Conservation (phyloP, 2,329 filamentous ascomycete genomes). For the Ophiostoma fasciatum region DNA sequence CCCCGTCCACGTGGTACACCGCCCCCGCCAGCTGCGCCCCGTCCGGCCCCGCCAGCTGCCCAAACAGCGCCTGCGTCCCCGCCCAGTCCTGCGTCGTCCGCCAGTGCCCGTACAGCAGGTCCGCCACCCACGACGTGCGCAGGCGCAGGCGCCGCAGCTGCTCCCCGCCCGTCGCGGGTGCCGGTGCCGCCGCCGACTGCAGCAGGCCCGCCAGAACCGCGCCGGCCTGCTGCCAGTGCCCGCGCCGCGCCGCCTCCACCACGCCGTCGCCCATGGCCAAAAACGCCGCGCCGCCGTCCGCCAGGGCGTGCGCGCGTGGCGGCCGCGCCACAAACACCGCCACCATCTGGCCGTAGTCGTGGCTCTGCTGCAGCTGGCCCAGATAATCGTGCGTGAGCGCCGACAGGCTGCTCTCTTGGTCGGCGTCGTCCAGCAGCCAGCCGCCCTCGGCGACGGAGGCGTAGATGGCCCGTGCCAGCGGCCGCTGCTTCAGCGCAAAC, state of each 20-base stretch:
- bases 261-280: constrained; percentile 17
- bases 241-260: constrained; percentile 18
- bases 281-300: constrained; percentile 9
- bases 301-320: too few relatives aligned
- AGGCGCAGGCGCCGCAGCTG: constrained; percentile 10
- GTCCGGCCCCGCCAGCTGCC: constrained; percentile 6
- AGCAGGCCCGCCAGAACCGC: constrained; percentile 18
- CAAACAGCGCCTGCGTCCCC: constrained; percentile 16
- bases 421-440: too few relatives aligned
- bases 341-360: constrained; percentile 17
- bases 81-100: constrained; percentile 15
- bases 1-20: constrained; percentile 16
- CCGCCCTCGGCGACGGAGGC: constrained; percentile 19
- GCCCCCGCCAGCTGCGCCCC: constrained; percentile 8
- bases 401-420: constrained; percentile 12
- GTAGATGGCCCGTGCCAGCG: constrained; percentile 17
- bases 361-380: constrained; percentile 14
- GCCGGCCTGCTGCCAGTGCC: constrained; percentile 15
- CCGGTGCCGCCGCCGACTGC: constrained; percentile 9
- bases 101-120: constrained; percentile 23
- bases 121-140: constrained; percentile 22
- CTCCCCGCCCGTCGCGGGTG: too few relatives aligned
- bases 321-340: constrained; percentile 20
- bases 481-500: constrained; percentile 13
- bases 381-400: constrained; percentile 20